Base-by-base conservation (phyloP, 805 yeast species). In the Ogataea thermomethanolica region DNA sequence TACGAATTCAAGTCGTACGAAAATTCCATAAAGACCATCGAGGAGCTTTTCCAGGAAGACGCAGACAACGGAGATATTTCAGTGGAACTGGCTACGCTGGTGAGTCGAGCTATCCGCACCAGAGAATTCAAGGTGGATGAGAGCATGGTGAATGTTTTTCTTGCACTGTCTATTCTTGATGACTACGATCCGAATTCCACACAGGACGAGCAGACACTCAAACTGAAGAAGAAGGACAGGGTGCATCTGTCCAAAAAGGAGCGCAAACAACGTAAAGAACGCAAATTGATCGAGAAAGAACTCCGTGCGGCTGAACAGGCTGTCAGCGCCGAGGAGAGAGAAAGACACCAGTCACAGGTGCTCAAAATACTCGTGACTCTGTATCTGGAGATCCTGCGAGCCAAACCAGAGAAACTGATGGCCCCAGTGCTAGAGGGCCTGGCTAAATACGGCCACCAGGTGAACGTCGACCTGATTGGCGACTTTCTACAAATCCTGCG, bases 401-500 rank as follows among this genome's bases (percentile, higher is more conserved):
- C 73, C 12, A 72, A 78, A 32, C 75, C 80, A 13, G 74, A 78
- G 27, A 73, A 76, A 13, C 67, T 93, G 38, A 79, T 88, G 70
- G 96, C 95, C 7, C 73, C 91, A 0, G 95, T 91, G 0, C 69
- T 93, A 39, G 98, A 93, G 65, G 98, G 98, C 3, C 66, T 93
- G 41, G 85, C 97, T 1, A 78, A 79, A 56, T 89, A 82, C 58
- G 96, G 98, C 2, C 93, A 84, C 54, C 81, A 90, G 80, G 89
- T 95, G 17, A 93, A 93, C 58, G 79, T 91, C 42, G 98, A 93
- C 50, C 69, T 93, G 32, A 73, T 93, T 51, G 98, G 98, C 20
- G 99, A 93, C 59, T 80, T 93, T 63, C 69, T 93, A 37, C 95
- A 84, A 58, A 96, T 90, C 7, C 71, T 93, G 61, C 73, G 90